Evolutionary conservation across 768 basidiomycete species (phyloP).

Genomic region (Lactarius sanguifluus): DNA sequence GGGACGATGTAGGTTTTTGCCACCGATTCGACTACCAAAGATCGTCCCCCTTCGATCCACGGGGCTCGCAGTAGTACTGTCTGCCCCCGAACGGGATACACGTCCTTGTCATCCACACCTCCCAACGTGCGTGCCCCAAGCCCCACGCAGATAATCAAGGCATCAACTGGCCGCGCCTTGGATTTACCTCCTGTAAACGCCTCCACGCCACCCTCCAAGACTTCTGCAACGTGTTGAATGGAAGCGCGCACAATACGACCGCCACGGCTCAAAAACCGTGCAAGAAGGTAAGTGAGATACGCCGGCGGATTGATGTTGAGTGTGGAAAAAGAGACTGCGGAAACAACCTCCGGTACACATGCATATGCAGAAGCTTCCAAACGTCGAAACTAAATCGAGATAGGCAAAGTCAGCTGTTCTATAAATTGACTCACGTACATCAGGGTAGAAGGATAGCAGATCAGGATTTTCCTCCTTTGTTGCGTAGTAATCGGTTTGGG

Average conservation of each 20-base stretch:
- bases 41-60: conserved; percentile 54
- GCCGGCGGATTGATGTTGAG: conserved; percentile 63
- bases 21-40: conserved; percentile 42
- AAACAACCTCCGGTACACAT: conserved; percentile 39
- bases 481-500: conserved; percentile 60
- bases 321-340: conserved; percentile 62
- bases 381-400: conserved; percentile 39
- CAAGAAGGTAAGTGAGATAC: conserved; percentile 64
- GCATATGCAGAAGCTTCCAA: conserved; percentile 43
- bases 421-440: conserved; percentile 31
- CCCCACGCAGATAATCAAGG: conserved; percentile 69
- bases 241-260: conserved; percentile 58
- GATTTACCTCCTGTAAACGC: conserved; percentile 29
- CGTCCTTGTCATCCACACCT: conserved; percentile 49
- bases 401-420: not conserved
- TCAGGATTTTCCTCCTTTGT: conserved; percentile 43
- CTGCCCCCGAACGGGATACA: conserved; percentile 51
- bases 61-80: conserved; percentile 46
- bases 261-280: conserved; percentile 58
- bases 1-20: conserved; percentile 66
- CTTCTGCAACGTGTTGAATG: conserved; percentile 68
- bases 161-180: conserved; percentile 39
- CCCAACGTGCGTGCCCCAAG: conserved; percentile 55
- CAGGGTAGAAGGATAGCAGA: conserved; percentile 36
- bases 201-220: conserved; percentile 56